Base-by-base conservation (phyloP, 139 green algal species). In the Chlamydomonas schloesseri region DNA sequence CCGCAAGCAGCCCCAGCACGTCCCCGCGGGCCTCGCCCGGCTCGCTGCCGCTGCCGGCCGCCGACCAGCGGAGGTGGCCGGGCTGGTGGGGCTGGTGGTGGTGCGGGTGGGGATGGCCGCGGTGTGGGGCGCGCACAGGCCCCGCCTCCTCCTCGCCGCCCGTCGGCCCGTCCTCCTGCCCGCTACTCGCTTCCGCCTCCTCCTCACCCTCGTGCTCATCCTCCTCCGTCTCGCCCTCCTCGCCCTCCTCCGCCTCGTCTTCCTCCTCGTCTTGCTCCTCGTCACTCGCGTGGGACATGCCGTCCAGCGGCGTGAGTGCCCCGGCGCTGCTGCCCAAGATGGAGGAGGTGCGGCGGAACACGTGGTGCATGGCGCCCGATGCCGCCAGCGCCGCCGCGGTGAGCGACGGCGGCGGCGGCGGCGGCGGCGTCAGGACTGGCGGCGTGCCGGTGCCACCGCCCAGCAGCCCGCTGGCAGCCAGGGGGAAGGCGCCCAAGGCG, bases 281-380 rank as follows among this genome's bases (percentile, higher is more conserved):
- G 6, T 34, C 71, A 1, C 26, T 37, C 26, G 23, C 76, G 0
- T 83, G 60, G 6, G 60, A 73, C 60, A 83, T 20, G 0, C 76
- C 76, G 11, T 73, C 76, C 60, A 83, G 37, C 0, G 76, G 76
- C 20, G 76, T 73, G 42, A 83, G n/a, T 15, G 14, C 73, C 4
- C 76, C 76, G 13, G 76, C 60, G 14, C 34, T 73, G 76, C 36
- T 73, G 37, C 62, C 76, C 37, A 69, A 29, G 31, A 83, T 60
- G 33, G 76, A 83, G 13, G 55, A 71, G 21, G 76, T 73, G 0
- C 76, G 4, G 0, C 75, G 75, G 24, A 83, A 31, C 55, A 83
- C 36, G 57, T 60, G 34, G 11, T n/a, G 4, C 26, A 83, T 4
- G 1, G 76, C 58, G 20, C 34, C 26, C 10, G 21, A 73, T 13